Evolutionary conservation across 2,329 filamentous ascomycete species (phyloP).

Genomic region (Cordyceps javanica): DNA sequence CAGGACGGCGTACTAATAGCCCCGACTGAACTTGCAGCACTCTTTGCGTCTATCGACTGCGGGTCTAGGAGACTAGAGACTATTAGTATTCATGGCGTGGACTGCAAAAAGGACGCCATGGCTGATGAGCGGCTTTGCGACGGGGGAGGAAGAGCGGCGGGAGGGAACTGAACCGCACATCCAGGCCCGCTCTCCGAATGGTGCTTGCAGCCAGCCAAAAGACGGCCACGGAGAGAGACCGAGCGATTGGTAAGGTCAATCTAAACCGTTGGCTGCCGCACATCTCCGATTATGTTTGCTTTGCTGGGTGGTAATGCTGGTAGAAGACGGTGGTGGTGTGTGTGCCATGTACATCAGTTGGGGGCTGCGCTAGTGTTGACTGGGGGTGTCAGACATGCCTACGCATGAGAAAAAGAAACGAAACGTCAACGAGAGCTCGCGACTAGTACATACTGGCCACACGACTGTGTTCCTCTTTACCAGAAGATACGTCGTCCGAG

Average conservation of each 20-base stretch:
- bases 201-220: not conserved
- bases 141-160: not conserved
- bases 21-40: conserved; percentile 7
- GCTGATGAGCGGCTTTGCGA: conserved; percentile 9
- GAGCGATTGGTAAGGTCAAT: conserved; percentile 11
- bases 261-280: conserved; percentile 5
- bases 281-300: conserved; percentile 8
- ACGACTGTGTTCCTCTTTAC: too few species aligned
- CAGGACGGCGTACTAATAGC: not conserved
- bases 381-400: not conserved
- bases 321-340: not conserved
- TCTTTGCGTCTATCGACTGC: not conserved
- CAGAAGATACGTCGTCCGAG: too few species aligned
- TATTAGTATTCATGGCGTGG: too few species aligned
- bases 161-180: not conserved
- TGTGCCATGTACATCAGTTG: not conserved
- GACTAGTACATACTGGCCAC: too few species aligned
- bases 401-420: too few species aligned
- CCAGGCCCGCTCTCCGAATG: not conserved
- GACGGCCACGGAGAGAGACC: conserved; percentile 5
- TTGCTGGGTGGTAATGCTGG: not conserved
- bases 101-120: not conserved
- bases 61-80: not conserved
- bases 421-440: too few species aligned
- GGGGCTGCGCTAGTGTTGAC: not conserved